Evolutionary conservation across 1,284 basidiomycete genomes (phyloP).

Genomic region (Baeospora myosura): DNA sequence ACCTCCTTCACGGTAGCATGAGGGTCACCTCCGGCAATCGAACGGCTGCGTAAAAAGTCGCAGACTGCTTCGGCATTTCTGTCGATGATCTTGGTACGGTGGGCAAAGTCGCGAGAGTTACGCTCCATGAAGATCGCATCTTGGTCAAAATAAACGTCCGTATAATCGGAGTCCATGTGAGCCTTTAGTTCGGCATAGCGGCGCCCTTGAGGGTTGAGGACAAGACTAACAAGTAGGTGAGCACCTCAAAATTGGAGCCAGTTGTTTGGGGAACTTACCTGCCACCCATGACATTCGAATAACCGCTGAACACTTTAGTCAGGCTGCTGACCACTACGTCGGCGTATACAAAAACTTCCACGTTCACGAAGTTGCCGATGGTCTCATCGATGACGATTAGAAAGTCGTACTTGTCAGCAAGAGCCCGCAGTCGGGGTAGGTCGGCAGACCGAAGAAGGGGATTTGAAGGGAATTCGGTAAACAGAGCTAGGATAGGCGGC

Average conservation of each 20-base stretch:
- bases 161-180: conserved; percentile 58
- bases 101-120: conserved; percentile 89
- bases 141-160: conserved; percentile 86
- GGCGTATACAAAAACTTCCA: conserved; percentile 83
- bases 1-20: conserved; percentile 70
- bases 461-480: conserved; percentile 92
- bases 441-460: conserved; percentile 84
- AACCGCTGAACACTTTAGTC: conserved; percentile 94
- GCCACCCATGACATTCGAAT: conserved; percentile 96
- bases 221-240: conserved; percentile 47
- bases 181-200: conserved; percentile 64
- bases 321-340: conserved; percentile 94
- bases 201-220: conserved; percentile 75
- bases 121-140: conserved; percentile 97
- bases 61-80: conserved; percentile 79
- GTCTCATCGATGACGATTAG: conserved; percentile 92
- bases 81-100: conserved; percentile 76
- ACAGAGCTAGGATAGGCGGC: conserved; percentile 57
- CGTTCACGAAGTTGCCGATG: conserved; percentile 93
- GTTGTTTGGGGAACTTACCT: conserved; percentile 46
- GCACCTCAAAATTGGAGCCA: neutral
- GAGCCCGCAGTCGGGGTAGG: conserved; percentile 65
- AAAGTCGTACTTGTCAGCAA: conserved; percentile 89
- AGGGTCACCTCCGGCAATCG: conserved; percentile 30
- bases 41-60: conserved; percentile 65